Evolutionary conservation across 2,329 filamentous ascomycete genomes (phyloP), one percentile per base, ranked within the genome.

Genomic region (Exserohilum turcica): DNA sequence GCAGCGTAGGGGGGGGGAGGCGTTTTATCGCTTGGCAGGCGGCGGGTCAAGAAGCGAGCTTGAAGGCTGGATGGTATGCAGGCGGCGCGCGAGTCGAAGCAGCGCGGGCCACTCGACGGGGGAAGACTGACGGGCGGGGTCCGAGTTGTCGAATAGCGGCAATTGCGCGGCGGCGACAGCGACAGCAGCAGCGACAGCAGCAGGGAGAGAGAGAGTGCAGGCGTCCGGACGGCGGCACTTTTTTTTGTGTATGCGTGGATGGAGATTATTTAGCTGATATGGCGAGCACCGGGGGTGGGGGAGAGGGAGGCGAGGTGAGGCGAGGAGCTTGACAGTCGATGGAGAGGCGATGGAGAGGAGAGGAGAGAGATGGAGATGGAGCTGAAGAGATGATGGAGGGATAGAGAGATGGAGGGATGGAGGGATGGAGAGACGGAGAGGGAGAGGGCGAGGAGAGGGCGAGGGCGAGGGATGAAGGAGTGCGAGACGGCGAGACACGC

Each of bases 21-120:
- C 60, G 63, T 65, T 68, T 66, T 68, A 64, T 68, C 57, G 68
- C 70, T 72, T 72, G 71, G 69, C 69, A 55, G 61, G 61, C 64
- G 64, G 67, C 62, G 58, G 64, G 60, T 59, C 48, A 60, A 65
- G 66, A 71, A 69, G 67, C 64, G 64, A 66, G 66, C 67, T 67
- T 57, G 59, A 44, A 55, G 57, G 59, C 48, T 52, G 55, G 49
- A 54, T 49, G 56, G 40, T 43, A 48, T 46, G 47, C 47, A 50
- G 44, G 57, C 52, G 54, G 61, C 56, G 61, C 56, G 52, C 59
- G 63, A 60, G 60, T 60, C 60, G 60, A 54, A 47, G 47, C 49
- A 50, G 57, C 54, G 48, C 48, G 58, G 56, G 52, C 49, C 57
- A 56, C 43, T 35, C 4, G 42, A 40, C 36, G 36, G 45, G 46